Evolutionary conservation across 2,329 filamentous ascomycete genomes (phyloP).

Genomic region (Sarocladium brachiariae): DNA sequence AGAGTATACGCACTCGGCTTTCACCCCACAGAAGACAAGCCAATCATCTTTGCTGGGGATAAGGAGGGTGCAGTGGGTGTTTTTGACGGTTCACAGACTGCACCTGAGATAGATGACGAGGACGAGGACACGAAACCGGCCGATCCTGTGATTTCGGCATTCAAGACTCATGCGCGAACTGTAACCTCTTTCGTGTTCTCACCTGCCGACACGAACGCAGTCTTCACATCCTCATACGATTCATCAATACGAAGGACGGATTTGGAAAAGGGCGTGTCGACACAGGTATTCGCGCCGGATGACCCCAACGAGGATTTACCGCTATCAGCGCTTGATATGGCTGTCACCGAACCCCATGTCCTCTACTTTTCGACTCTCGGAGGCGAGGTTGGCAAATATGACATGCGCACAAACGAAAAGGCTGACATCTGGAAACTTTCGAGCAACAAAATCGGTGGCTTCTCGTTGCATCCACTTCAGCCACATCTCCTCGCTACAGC

Average conservation of each 20-base stretch:
- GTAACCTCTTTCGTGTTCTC: conserved; percentile 81
- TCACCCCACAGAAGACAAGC: conserved; percentile 79
- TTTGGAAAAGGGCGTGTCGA: conserved; percentile 68
- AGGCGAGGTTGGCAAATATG: conserved; percentile 74
- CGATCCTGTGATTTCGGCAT: conserved; percentile 75
- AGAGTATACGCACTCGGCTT: conserved; percentile 82
- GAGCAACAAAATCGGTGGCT: conserved; percentile 94
- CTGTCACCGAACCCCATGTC: conserved; percentile 59
- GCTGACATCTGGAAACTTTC: conserved; percentile 68
- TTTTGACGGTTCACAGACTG: conserved; percentile 76
- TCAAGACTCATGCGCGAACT: conserved; percentile 84
- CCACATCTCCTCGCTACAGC: conserved; percentile 84
- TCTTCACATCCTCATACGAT: conserved; percentile 88
- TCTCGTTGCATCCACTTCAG: conserved; percentile 72
- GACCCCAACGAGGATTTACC: conserved; percentile 66
- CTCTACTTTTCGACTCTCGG: conserved; percentile 84
- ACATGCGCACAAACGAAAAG: conserved; percentile 53
- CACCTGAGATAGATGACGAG: conserved; percentile 48
- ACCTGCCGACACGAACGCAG: conserved; percentile 61
- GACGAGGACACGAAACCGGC: conserved; percentile 61
- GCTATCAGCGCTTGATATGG: conserved; percentile 79
- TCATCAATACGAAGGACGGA: conserved; percentile 85
- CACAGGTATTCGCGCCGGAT: conserved; percentile 72
- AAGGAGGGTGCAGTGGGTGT: conserved; percentile 88
- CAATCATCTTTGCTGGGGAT: conserved; percentile 86